Evolutionary conservation across 768 basidiomycete species (phyloP), one percentile per base, ranked within the genome.

Genomic region (Xerocomellus dryophilus): DNA sequence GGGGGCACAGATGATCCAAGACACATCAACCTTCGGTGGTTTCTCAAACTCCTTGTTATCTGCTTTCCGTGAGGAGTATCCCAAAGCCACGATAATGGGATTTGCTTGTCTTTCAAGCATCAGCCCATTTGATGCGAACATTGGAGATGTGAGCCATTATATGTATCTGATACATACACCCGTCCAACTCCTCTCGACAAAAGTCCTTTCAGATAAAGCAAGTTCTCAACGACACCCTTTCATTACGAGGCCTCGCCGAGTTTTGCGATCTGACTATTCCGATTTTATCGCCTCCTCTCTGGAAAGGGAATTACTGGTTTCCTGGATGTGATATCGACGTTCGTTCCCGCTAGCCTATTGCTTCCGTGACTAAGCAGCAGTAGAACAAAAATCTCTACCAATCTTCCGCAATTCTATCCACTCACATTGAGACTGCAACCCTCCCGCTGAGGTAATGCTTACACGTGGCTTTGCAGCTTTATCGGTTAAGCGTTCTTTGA

Each of bases 1-100:
- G 86, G 90, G 90, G 5, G 56, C 90, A 14, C 88, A 92, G 72
- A 65, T 88, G 44, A 77, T 81, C 38, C 79, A 81, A 54, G 86
- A 89, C 59, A 79, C 78, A 27, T 63, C 76, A 0, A 76, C 72
- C 0, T 91, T 90, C 57, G 89, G 88, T 3, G 78, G 81, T 8
- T 89, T 91, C 64, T 78, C 78, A 8, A 56, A 77, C 47, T 74
- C 81, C 3, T 76, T 92, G 43, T 70, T 91, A 39, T 74, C 77
- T 5, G 66, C 78, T 5, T 78, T 88, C 57, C 80, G 82, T 17
- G 90, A 91, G 58, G 88, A 92, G 58, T 80, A 82, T 59, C 66
- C 74, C 6, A 90, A 88, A 63, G 64, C 81, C n/a, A 76, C 87
- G 7, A 73, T 77, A 23, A 59, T 89, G 41, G 66, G 76, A 2